phyloP scores from a whole-genome alignment of 345 rosid genomes.

The Mercurialis annua region DNA sequence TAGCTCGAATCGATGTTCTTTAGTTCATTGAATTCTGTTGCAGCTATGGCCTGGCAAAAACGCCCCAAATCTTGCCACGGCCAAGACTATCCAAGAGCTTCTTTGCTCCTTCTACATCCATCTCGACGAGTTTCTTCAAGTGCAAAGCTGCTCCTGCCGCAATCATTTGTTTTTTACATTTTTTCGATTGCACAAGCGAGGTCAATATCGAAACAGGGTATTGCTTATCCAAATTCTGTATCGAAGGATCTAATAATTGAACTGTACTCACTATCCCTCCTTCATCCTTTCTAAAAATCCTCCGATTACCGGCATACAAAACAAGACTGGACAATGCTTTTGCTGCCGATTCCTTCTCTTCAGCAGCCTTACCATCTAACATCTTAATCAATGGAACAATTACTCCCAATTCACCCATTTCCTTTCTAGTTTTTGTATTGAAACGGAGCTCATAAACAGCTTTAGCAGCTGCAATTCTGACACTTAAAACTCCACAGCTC shows the following conservation, averaged over 20 bases:
- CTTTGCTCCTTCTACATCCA: conserved; percentile 81
- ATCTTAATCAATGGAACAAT: conserved; percentile 52
- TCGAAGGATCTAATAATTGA: conserved; percentile 59
- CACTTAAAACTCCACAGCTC: conserved; percentile 60
- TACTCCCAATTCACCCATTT: conserved; percentile 67
- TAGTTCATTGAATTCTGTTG: neutral
- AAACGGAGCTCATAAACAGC: conserved; percentile 54
- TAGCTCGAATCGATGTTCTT: conserved; percentile 13
- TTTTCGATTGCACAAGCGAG: conserved; percentile 58
- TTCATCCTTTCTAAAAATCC: conserved; percentile 51
- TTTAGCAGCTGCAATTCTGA: conserved; percentile 69
- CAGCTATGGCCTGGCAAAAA: conserved; percentile 56
- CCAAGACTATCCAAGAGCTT: conserved; percentile 62
- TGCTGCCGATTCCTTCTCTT: conserved; percentile 84
- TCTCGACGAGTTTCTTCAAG: conserved; percentile 70
- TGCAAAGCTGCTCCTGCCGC: conserved; percentile 65
- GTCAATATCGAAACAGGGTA: conserved; percentile 56
- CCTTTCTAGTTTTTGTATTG: conserved; percentile 57
- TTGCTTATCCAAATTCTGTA: conserved; percentile 55
- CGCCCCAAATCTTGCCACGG: conserved; percentile 81
- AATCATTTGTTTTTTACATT: conserved; percentile 74
- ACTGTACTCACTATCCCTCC: conserved; percentile 57
- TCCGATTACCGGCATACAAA: conserved; percentile 47
- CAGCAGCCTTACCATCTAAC: conserved; percentile 83
- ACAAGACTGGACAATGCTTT: conserved; percentile 57